phyloP scores from a whole-genome alignment of 2,329 filamentous ascomycete genomes.

The Stachybotrys chartarum region DNA sequence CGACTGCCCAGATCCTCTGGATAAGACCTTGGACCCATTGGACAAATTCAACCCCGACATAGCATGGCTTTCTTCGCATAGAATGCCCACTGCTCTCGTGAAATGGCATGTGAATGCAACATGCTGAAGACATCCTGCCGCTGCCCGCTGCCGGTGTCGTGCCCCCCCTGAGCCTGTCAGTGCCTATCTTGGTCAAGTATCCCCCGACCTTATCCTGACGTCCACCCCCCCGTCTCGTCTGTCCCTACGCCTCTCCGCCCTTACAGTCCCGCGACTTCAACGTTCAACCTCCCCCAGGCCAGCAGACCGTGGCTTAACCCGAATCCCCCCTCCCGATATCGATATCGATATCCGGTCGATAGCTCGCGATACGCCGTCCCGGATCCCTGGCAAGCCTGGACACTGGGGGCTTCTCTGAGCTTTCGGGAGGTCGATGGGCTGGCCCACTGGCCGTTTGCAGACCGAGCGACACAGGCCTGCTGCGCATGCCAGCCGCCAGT shows the following conservation, averaged over 20 bases:
- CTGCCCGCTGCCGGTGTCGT: not conserved
- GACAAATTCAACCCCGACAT: not conserved
- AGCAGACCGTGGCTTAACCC: no score
- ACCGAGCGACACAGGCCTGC: constrained; percentile 8
- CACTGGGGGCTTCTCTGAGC: not conserved
- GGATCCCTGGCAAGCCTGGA: not conserved
- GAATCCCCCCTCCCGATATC: not conserved
- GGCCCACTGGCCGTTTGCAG: not conserved
- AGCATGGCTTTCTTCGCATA: no score
- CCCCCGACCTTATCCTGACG: no score
- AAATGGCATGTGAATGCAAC: not conserved
- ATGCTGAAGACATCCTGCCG: not conserved
- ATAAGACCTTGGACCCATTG: not conserved
- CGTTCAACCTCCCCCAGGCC: no score
- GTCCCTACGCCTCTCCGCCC: no score
- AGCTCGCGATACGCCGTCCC: no score
- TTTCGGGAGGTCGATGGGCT: not conserved
- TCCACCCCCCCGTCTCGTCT: no score
- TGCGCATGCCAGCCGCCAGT: not conserved
- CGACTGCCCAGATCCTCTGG: not conserved
- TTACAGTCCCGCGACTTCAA: no score
- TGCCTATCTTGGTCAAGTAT: not conserved
- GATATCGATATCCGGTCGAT: no score
- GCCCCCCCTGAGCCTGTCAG: not conserved
- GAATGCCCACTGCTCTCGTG: not conserved